phyloP scores from a whole-genome alignment of 2,329 filamentous ascomycete genomes.

The Daldinia eschscholtzii region DNA sequence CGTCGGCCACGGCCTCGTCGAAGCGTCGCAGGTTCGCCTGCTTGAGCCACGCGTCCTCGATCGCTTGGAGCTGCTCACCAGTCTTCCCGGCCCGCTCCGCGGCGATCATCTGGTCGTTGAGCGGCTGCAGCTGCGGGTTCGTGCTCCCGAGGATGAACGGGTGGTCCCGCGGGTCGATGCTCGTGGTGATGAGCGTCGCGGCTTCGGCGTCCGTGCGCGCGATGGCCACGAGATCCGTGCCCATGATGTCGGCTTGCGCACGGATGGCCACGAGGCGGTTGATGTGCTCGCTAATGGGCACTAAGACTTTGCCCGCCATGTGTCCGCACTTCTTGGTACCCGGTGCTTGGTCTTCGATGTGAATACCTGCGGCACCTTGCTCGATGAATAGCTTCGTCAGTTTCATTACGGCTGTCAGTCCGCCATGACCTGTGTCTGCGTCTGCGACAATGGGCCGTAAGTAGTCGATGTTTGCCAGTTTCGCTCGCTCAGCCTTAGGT shows the following conservation, averaged over 20 bases:
- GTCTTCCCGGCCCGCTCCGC: constrained; percentile 86
- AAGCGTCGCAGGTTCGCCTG: constrained; percentile 88
- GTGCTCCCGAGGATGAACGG: constrained; percentile 91
- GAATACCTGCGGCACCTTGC: constrained; percentile 95
- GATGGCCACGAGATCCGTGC: constrained; percentile 87
- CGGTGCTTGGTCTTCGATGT: constrained; percentile 98
- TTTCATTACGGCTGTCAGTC: constrained; percentile 99
- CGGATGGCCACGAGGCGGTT: constrained; percentile 97
- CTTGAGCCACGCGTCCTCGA: constrained; percentile 89
- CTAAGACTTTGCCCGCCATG: constrained; percentile 98
- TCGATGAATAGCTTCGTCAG: constrained; percentile 98
- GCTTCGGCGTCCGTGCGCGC: constrained; percentile 98
- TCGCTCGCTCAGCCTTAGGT: constrained; percentile 77
- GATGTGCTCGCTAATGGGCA: constrained; percentile 97
- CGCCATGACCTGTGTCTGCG: constrained; percentile 96
- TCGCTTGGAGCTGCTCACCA: constrained; percentile 84
- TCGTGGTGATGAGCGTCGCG: constrained; percentile 95
- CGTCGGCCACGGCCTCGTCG: constrained; percentile 87
- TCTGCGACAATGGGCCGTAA: constrained; percentile 96
- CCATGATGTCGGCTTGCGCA: constrained; percentile 99
- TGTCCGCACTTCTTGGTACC: constrained; percentile 99
- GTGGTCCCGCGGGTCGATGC: constrained; percentile 96
- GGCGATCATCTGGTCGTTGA: constrained; percentile 90
- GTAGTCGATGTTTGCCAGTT: constrained; percentile 87
- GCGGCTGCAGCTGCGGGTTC: constrained; percentile 84